Base-by-base conservation (phyloP, 163 green algal species). In the Chloromonas sp. region DNA sequence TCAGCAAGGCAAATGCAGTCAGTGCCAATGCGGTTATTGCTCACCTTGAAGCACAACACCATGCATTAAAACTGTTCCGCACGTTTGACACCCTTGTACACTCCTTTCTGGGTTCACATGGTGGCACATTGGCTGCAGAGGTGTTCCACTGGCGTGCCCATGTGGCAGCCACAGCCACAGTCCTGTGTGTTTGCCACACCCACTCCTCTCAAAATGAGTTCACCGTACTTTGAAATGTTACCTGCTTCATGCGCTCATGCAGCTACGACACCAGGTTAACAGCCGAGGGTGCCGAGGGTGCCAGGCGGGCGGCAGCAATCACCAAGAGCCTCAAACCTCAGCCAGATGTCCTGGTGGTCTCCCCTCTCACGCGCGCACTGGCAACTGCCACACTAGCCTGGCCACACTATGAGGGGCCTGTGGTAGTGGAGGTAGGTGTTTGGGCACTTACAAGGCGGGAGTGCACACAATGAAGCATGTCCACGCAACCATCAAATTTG, bases 331-430 rank as follows among this genome's bases (percentile, higher is more conserved):
- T 82, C 3, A 2, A n/a, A 5, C 58, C 60, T 59, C 60, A 81
- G 11, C 13, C 86, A 71, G 85, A 95, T 85, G 79, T 94, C 74
- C 86, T 95, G 59, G 87, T 94, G 15, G 89, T 91, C 8, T 93
- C 89, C 0, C 92, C 92, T 1, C 88, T 95, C 1, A 89, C 86
- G 1, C 87, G 92, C 15, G 91, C 92, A n/a, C 84, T 95, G 61
- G 82, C 91, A 59, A 95, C 92, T 58, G 92, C 92, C 58, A 59
- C 89, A 2, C 84, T 93, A 0, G 91, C 88, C 61, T 95, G 92
- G 86, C 57, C 77, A 0, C 60, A 84, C 58, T 86, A 83, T 70
- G 2, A 78, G 0, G 87, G 84, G 2, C 89, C 86, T 1, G 82
- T 92, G 60, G 60, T 88, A 8, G 87, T 92, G 14, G 87, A 92